Evolutionary conservation across 352 stramenopile genomes (phyloP).

Genomic region (Phytophthora megakarya): DNA sequence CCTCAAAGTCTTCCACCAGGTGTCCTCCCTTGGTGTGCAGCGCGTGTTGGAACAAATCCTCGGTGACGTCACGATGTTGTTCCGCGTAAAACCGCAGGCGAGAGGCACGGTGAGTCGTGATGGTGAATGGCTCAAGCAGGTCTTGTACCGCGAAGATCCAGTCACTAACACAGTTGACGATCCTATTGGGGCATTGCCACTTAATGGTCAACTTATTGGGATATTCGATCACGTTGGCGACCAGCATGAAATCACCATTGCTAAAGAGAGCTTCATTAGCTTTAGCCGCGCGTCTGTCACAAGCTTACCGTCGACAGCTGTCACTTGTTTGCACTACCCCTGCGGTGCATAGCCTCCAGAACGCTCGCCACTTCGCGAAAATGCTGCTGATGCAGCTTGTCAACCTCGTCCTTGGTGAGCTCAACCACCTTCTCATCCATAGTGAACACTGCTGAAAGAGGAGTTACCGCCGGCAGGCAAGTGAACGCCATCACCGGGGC

Average conservation of each 20-base stretch:
- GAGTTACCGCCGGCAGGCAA: not conserved
- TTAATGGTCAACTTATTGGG: conserved; percentile 5
- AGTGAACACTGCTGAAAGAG: not conserved
- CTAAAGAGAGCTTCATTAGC: not conserved
- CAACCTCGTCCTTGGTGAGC: not conserved
- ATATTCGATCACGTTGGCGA: not conserved
- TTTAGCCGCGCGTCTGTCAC: not conserved
- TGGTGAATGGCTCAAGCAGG: not conserved
- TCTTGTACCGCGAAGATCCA: not conserved
- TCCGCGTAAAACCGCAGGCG: not conserved
- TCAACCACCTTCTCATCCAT: not conserved
- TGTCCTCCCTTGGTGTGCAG: conserved; percentile 5
- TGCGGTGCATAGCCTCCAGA: not conserved
- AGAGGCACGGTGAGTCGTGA: not conserved
- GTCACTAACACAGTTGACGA: not conserved
- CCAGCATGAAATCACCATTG: conserved; percentile 5
- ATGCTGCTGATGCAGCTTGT: not conserved
- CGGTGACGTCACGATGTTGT: not conserved
- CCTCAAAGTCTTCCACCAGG: not conserved
- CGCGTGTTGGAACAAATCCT: conserved; percentile 4
- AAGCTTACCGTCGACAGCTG: not conserved
- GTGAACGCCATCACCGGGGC: not conserved
- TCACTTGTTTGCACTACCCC: not conserved
- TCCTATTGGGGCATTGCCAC: conserved; percentile 1
- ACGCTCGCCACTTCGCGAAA: no score